A percentile compares a stretch with the other conserved stretches of the same genome.
These are phyloP conservation scores for Daedalea quercina DNA, from an alignment of 768 basidiomycete genomes.

Conservation along the genomic window DNA sequence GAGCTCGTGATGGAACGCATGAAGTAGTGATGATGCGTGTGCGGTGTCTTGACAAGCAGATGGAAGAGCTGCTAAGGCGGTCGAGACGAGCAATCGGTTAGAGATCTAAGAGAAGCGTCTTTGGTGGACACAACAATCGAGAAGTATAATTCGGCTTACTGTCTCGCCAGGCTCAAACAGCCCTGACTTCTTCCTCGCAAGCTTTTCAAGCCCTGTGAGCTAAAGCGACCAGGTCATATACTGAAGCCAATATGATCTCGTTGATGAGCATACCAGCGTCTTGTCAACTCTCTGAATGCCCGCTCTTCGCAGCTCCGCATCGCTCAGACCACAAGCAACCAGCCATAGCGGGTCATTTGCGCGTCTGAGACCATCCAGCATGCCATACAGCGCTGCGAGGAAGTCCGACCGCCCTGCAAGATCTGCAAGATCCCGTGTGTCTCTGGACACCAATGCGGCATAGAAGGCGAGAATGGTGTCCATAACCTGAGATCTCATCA, in stretches of 20 bases:
- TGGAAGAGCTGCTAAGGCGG: slow-evolving; percentile 42
- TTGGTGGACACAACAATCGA: neutral
- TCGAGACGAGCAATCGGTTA: slow-evolving; percentile 46
- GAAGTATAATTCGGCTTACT: slow-evolving; percentile 24
- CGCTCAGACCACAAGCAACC: slow-evolving; percentile 26
- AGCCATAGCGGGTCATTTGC: slow-evolving; percentile 47
- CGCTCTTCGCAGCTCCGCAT: slow-evolving; percentile 40
- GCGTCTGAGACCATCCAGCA: slow-evolving; percentile 16
- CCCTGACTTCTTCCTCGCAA: slow-evolving; percentile 29
- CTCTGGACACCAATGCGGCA: slow-evolving; percentile 53
- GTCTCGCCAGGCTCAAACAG: slow-evolving; percentile 21
- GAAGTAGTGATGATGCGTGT: slow-evolving; percentile 24
- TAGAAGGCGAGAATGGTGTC: slow-evolving; percentile 61
- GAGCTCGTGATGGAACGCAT: slow-evolving; percentile 30
- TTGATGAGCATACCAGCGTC: slow-evolving; percentile 35
- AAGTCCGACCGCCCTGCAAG: slow-evolving; percentile 35
- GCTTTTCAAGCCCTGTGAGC: slow-evolving; percentile 29
- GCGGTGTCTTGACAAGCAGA: slow-evolving; percentile 32
- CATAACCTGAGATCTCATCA: slow-evolving; percentile 39
- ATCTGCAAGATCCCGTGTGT: slow-evolving; percentile 47
- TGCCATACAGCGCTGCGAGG: slow-evolving; percentile 17
- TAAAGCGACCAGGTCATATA: slow-evolving; percentile 11
- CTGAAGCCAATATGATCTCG: neutral
- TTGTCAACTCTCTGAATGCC: slow-evolving; percentile 57
- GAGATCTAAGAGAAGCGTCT: slow-evolving; percentile 36